Conservation (phyloP, 2,329 filamentous ascomycete species). For the Cephalotrichum gorgonifer region DNA sequence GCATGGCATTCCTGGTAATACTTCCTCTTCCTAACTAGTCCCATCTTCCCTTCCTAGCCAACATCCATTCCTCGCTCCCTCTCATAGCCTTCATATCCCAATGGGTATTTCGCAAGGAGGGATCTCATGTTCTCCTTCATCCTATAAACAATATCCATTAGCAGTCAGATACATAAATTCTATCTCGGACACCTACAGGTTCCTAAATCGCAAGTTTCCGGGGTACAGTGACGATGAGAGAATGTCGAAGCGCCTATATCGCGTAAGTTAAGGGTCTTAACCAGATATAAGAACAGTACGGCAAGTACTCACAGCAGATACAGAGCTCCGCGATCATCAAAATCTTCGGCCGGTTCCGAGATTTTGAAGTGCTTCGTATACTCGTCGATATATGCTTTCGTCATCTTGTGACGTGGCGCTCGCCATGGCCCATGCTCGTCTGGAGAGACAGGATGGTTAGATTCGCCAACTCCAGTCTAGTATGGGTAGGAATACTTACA, state of each 20-base stretch:
- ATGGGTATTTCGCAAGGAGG: too few species aligned
- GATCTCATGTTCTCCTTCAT: too few species aligned
- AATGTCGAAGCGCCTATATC: not conserved
- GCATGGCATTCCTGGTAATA: too few species aligned
- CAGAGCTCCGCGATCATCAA: constrained; percentile 18
- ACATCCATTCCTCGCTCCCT: too few species aligned
- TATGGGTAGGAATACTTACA: not conserved
- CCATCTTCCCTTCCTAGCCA: too few species aligned
- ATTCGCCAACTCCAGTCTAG: not conserved
- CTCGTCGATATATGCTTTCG: not conserved
- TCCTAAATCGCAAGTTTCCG: not conserved
- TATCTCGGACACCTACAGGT: not conserved
- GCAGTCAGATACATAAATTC: too few species aligned
- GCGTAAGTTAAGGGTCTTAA: not conserved
- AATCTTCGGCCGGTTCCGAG: constrained; percentile 18
- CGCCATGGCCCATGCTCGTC: not conserved
- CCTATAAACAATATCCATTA: too few species aligned
- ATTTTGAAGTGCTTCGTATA: constrained; percentile 1
- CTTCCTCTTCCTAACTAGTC: too few species aligned
- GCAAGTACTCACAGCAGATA: constrained; percentile 14
- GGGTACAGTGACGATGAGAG: not conserved
- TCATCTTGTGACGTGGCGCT: not conserved
- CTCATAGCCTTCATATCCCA: too few species aligned
- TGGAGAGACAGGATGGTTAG: not conserved
- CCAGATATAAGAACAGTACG: not conserved